Evolutionary conservation across 257 asterid genomes (phyloP), one percentile per base, ranked within the genome.

Genomic region (Rubia yunnanensis): DNA sequence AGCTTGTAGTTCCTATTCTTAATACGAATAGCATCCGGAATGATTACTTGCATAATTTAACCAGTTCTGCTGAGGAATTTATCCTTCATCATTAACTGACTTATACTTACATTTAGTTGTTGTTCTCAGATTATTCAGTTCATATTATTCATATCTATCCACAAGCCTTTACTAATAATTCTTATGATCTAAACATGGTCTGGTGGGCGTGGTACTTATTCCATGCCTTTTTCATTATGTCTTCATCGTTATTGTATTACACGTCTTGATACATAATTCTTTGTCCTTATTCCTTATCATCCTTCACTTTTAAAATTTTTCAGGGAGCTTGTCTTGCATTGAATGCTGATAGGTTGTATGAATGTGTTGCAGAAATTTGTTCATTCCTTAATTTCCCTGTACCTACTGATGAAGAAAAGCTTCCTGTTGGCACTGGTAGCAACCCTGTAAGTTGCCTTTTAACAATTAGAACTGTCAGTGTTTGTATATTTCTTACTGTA

Each of bases 401-500:
- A 56, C 99, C 89, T 67, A 71, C 74, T 49, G 82, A 77, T 66
- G 90, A 84, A 72, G 96, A 94, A 83, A 90, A 81, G 82, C 99
- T 90, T 70, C 99, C 99, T 44, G 95, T 89, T 77, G 99, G 99
- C 75, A 90, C 86, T 17, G 99, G 99, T 64, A 94, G 99, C 79
- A 94, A 94, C 77, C 98, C 99, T 72, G 99, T 90, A 86, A 79
- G 99, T 83, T 73, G 49, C 63, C 53, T 36, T 20, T 36, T 38
- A 7, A 44, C 8, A 4, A 18, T 7, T 64, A 46, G 34, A 23
- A 26, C n/a, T 41, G 38, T 52, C 68, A 30, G 8, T n/a, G 5
- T 36, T 14, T 5, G n/a, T 23, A 28, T 13, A 39, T 23, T 39
- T 14, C 5, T 28, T 11, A n/a, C 8, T 46, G 28, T n/a, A 3